Evolutionary conservation across 208 protist species (phyloP), one percentile per base, ranked within the genome.

Genomic region (Acanthamoeba royreba): DNA sequence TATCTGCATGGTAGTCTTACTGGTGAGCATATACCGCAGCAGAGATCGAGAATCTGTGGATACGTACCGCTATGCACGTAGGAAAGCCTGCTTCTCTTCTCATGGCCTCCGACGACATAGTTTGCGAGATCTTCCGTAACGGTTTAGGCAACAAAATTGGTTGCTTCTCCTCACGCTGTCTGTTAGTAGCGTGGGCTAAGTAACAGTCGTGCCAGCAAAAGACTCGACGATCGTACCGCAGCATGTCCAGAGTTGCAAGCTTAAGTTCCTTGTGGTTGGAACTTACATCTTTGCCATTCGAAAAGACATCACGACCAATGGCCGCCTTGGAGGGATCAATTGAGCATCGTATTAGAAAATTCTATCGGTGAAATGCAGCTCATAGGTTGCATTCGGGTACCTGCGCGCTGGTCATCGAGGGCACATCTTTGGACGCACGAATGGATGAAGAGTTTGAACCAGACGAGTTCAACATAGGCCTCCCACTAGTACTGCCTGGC

Each of bases 91-190:
- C 86, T 40, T 92, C 86, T 58, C 86, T 7, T 35, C 86, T 49
- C 86, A 92, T 92, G 86, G 17, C 86, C 43, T 92, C 86, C 19
- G 86, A 92, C 25, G 86, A 49, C 86, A 92, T 77, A 17, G 86
- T 77, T 55, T 77, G 49, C 2, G 86, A 92, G n/a, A 92, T 31
- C 43, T 92, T 92, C n/a, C 86, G 86, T 25, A 92, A 33, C 8
- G 86, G 86, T 25, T 92, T 92, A 2, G 86, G 86, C 53, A 92
- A 42, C 22, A 92, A 22, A 33, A 89, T 89, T 15, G 69, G 69
- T 4, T 47, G 69, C 69, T 81, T 81, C 69, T 81, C 38, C 69
- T 81, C 38, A 31, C 47, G 43, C 28, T 25, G 69, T 47, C 69
- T 81, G 38, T 47, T n/a, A n/a, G n/a, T n/a, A n/a, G n/a, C n/a